Evolutionary conservation across 2,329 filamentous ascomycete genomes (phyloP), one percentile per base, ranked within the genome.

Genomic region (Botrytis hyacinthi): DNA sequence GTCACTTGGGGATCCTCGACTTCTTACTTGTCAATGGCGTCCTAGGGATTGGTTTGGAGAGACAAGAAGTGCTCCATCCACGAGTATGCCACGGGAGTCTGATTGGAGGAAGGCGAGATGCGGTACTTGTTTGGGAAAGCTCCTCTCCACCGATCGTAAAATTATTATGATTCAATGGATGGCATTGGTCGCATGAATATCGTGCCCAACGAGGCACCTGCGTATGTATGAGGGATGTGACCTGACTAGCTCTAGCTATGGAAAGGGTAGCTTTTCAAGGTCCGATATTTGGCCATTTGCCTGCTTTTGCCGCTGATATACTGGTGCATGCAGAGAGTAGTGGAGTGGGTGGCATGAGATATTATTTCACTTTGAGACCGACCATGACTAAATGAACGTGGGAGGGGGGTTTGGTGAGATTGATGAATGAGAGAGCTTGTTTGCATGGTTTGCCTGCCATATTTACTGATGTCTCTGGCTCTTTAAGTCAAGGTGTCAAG

Each of bases 11-110:
- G 60, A 60, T 61, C 68, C 37, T 32, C 66, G 32, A 51, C 26
- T 35, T 69, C 48, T 40, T 57, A 70, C 68, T 70, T 62, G 54
- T 44, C 68, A 70, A 62, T 70, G 29, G 57, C 68, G 29, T 62
- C n/a, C 40, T 46, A 22, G 32, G 40, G n/a, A 63, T 63, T 29
- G 61, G 16, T 22, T 18, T 63, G n/a, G 26, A 44, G 14, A 44
- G 61, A 63, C 61, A 32, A n/a, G 3, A 9, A 20, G 9, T 44
- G 61, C 61, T 44, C 61, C 61, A 63, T 63, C 29, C 59, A 32
- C n/a, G 61, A 63, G 42, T 20, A 14, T 16, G 29, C 18, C 18
- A 44, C 26, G 16, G 10, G 40, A 22, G 9, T 63, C n/a, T 69
- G 48, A 69, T 69, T 69, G 66, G 48, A 29, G 29, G 16, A 8